Evolutionary conservation across 2,329 filamentous ascomycete genomes (phyloP).

Genomic region (Cadophora sp.): DNA sequence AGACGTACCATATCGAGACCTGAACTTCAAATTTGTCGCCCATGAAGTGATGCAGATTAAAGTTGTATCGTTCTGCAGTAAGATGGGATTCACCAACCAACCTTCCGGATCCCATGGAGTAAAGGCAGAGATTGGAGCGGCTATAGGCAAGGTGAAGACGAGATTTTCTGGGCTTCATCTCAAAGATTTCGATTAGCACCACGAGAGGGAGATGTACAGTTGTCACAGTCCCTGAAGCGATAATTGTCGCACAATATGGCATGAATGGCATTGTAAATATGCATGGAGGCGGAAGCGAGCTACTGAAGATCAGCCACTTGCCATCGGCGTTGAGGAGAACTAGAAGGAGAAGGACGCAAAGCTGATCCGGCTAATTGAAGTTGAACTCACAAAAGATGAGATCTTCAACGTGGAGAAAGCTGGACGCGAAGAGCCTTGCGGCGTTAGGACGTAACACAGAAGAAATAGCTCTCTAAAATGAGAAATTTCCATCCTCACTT

Average conservation of each 20-base stretch:
- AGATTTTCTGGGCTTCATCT: constrained; percentile 22
- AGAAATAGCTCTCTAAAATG: too few relatives aligned
- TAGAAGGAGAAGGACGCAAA: neutral
- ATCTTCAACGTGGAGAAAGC: too few relatives aligned
- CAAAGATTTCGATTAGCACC: constrained; percentile 21
- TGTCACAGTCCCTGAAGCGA: neutral
- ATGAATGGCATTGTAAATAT: neutral
- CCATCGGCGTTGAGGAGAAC: neutral
- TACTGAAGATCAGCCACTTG: neutral
- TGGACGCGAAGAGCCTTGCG: neutral
- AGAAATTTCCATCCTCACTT: too few relatives aligned
- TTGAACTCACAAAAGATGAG: neutral
- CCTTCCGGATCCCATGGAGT: constrained; percentile 24
- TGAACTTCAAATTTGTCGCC: constrained; percentile 21
- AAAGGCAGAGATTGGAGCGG: constrained; percentile 23
- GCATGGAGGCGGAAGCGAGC: neutral
- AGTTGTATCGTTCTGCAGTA: constrained; percentile 21
- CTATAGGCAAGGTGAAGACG: constrained; percentile 22
- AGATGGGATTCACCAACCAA: constrained; percentile 26
- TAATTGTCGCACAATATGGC: neutral
- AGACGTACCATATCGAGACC: constrained; percentile 18
- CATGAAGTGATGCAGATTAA: constrained; percentile 22
- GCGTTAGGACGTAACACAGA: neutral
- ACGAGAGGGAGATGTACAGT: neutral
- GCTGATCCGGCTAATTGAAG: neutral